A percentile compares a stretch with the other conserved stretches of the same genome.
phyloP scores from a whole-genome alignment of 805 yeast genomes.

The Cyberlindnera petersonii region DNA sequence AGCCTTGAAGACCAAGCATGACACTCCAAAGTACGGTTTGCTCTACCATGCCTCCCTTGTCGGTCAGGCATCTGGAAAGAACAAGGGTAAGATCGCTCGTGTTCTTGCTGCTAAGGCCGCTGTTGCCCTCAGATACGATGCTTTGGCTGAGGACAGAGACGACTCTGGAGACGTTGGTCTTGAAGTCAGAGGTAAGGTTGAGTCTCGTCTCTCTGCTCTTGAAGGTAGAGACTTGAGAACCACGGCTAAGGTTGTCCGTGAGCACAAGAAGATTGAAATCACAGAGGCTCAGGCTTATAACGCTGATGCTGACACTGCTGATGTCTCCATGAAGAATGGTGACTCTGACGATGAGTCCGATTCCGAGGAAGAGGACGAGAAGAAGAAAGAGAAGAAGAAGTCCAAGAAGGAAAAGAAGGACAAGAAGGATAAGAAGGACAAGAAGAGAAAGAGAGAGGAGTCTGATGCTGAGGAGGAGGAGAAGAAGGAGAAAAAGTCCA shows the following conservation, averaged over 20 bases:
- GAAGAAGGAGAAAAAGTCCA: conserved; percentile 21
- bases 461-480: conserved; percentile 32
- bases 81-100: conserved; percentile 98
- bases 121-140: conserved; percentile 93
- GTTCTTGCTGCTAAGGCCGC: conserved; percentile 98
- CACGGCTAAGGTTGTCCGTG: conserved; percentile 75
- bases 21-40: conserved; percentile 97
- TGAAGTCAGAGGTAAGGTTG: conserved; percentile 88
- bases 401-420: conserved; percentile 33
- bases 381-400: conserved; percentile 34
- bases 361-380: conserved; percentile 35
- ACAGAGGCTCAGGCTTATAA: conserved; percentile 85
- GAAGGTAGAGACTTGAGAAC: conserved; percentile 97
- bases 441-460: conserved; percentile 28
- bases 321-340: conserved; percentile 29
- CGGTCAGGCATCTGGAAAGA: conserved; percentile 97
- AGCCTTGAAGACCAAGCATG: conserved; percentile 97
- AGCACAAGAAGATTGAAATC: conserved; percentile 82
- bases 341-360: conserved; percentile 38
- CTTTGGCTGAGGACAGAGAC: conserved; percentile 93
- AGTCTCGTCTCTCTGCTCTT: conserved; percentile 86
- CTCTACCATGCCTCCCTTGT: conserved; percentile 95
- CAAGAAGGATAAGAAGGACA: conserved; percentile 34
- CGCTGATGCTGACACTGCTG: conserved; percentile 79
- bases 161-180: conserved; percentile 93